Conservation (phyloP, 441 rosid genomes). For the Erodium chrysanthum region DNA sequence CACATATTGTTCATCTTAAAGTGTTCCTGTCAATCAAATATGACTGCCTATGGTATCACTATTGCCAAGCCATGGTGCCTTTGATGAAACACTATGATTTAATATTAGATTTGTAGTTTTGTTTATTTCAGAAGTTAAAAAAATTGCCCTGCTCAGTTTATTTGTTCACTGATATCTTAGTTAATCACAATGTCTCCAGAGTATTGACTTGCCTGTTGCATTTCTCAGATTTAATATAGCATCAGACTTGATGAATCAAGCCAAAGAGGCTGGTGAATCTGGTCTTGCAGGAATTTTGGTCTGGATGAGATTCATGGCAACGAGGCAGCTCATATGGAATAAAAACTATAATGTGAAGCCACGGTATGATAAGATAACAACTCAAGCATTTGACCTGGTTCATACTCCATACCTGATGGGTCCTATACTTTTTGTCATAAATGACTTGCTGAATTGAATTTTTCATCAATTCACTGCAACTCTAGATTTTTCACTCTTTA, state of each 20-base stretch:
- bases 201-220: background rate
- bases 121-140: background rate
- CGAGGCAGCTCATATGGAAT: constrained; percentile 96
- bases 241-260: constrained; percentile 72
- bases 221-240: constrained; percentile 79
- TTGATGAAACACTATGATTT: background rate
- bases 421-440: no score
- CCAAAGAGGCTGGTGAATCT: constrained; percentile 59
- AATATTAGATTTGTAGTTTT: background rate
- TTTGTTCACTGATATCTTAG: no score
- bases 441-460: constrained; percentile 6
- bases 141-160: background rate
- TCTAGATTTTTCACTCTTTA: no score
- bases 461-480: background rate
- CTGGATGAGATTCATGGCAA: constrained; percentile 99
- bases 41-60: background rate
- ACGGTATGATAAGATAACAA: constrained; percentile 37
- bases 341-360: constrained; percentile 98
- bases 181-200: no score
- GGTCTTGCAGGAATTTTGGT: constrained; percentile 87
- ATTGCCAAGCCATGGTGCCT: background rate
- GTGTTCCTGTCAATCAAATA: background rate
- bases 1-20: background rate
- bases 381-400: background rate
- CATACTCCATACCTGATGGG: no score